Evolutionary conservation across 2,329 filamentous ascomycete species (phyloP).

Genomic region (Xylariaceae sp.): DNA sequence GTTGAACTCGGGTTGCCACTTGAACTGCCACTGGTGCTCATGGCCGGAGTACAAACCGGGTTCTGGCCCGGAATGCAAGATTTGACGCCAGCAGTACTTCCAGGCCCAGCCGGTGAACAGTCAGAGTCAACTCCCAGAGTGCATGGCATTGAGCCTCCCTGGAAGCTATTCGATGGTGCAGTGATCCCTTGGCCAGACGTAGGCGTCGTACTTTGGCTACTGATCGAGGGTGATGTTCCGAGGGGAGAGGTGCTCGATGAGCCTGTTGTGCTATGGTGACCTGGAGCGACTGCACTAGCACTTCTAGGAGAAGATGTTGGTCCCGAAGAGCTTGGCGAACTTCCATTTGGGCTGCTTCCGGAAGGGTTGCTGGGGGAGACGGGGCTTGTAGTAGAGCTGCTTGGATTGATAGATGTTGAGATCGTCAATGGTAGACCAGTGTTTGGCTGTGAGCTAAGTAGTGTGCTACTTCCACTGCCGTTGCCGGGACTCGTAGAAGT

Average conservation of each 20-base stretch:
- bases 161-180: constrained; percentile 2
- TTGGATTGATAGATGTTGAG: too few relatives aligned
- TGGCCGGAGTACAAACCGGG: too few relatives aligned
- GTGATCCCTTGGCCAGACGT: constrained; percentile 6
- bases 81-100: too few relatives aligned
- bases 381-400: constrained; percentile 1
- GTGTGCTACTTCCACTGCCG: background rate
- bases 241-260: constrained; percentile 5
- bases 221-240: background rate
- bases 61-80: too few relatives aligned
- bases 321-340: constrained; percentile 1
- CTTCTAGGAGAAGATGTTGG: constrained; percentile 13
- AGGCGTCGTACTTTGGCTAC: constrained; percentile 1
- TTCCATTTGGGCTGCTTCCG: constrained; percentile 4
- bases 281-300: constrained; percentile 13
- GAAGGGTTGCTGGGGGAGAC: background rate
- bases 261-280: constrained; percentile 8
- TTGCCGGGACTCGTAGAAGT: constrained; percentile 2
- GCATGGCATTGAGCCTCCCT: constrained; percentile 11
- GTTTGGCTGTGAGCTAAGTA: too few relatives aligned
- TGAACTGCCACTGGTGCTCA: constrained; percentile 4
- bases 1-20: constrained; percentile 6
- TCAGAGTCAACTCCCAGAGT: constrained; percentile 11
- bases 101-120: too few relatives aligned
- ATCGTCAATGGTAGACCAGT: background rate